Evolutionary conservation across 2,329 filamentous ascomycete genomes (phyloP), one percentile per base, ranked within the genome.

Genomic region (Hortaea werneckii): DNA sequence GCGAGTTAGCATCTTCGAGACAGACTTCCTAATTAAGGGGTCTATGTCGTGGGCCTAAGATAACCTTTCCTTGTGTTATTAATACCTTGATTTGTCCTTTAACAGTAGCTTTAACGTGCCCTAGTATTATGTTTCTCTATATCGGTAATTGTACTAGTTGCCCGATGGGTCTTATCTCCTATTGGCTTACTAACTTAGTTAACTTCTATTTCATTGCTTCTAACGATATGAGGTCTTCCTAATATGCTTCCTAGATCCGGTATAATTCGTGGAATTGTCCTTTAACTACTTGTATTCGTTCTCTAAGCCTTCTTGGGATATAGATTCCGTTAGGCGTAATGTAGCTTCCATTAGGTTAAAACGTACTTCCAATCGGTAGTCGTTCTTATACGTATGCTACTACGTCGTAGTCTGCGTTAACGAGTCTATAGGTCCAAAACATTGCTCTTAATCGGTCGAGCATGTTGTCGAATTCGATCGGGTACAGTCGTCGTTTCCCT

Each of bases 391-490:
- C 13, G 20, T 46, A 48, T 3, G 12, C 9, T 11, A 29, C 29
- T n/a, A 13, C 12, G 20, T 42, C 29, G 37, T 45, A 45, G 2
- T 45, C 26, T 4, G 29, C 12, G 5, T 37, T 41, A 29, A 47
- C 20, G 27, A 41, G 29, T 43, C 30, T 7, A 37, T 53, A 42
- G 26, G 45, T 43, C 45, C 40, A 52, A 28, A 52, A 52, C 30
- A 44, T 46, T 9, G 5, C 12, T 11, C 37, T 13, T 9, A 53
- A 27, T 5, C 40, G 28, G 5, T 29, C 29, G 42, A 53, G 20
- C 4, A 20, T 20, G 4, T 20, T 20, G 4, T 20, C 4, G 4
- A 20, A 47, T 12, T 47, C 20, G 6, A 29, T 28, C 13, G 13
- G 41, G 20, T 53, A 6, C 29, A 53, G 34, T 40, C 38, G 30